A percentile compares a stretch with the other conserved stretches of the same genome.
Evolutionary conservation across 768 basidiomycete genomes (phyloP).

Genomic region (Boletus rufocinnamomeus): DNA sequence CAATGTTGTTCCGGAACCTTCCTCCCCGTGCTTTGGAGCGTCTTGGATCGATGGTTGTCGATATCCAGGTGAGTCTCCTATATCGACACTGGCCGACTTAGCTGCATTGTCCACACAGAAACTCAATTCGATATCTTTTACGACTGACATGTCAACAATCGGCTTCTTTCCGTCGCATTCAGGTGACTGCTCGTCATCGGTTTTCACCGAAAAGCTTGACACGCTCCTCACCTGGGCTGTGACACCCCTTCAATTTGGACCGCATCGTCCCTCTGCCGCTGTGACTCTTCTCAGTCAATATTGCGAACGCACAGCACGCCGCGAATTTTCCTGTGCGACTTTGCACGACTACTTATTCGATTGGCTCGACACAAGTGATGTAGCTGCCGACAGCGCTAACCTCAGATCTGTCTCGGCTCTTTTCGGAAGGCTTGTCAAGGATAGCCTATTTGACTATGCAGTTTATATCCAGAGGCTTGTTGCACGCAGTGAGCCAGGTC

Average conservation of each 20-base stretch:
- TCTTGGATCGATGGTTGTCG: slow-evolving; percentile 60
- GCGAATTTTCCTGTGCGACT: slow-evolving; percentile 58
- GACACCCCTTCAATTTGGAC: slow-evolving; percentile 78
- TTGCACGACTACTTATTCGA: slow-evolving; percentile 79
- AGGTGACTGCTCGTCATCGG: slow-evolving; percentile 35
- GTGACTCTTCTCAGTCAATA: slow-evolving; percentile 67
- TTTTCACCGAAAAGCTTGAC: slow-evolving; percentile 70
- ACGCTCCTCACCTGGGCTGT: slow-evolving; percentile 80
- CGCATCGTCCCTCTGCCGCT: slow-evolving; percentile 76
- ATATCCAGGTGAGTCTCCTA: slow-evolving; percentile 45
- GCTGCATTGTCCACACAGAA: slow-evolving; percentile 45
- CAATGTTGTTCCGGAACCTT: slow-evolving; percentile 70
- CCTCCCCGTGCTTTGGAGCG: slow-evolving; percentile 61
- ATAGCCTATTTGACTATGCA: slow-evolving; percentile 72
- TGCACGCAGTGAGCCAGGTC: slow-evolving; percentile 69
- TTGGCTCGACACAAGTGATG: slow-evolving; percentile 73
- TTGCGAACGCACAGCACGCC: slow-evolving; percentile 62
- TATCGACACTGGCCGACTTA: background rate
- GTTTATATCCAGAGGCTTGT: slow-evolving; percentile 80
- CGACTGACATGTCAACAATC: slow-evolving; percentile 59
- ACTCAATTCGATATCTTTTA: slow-evolving; percentile 72
- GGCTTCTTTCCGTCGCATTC: slow-evolving; percentile 56
- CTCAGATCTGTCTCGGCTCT: slow-evolving; percentile 63
- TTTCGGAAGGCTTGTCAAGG: slow-evolving; percentile 70
- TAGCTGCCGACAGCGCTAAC: slow-evolving; percentile 57